These are phyloP conservation scores for Waitea zeae DNA, from an alignment of 1,284 basidiomycete species.

Conservation along the genomic window DNA sequence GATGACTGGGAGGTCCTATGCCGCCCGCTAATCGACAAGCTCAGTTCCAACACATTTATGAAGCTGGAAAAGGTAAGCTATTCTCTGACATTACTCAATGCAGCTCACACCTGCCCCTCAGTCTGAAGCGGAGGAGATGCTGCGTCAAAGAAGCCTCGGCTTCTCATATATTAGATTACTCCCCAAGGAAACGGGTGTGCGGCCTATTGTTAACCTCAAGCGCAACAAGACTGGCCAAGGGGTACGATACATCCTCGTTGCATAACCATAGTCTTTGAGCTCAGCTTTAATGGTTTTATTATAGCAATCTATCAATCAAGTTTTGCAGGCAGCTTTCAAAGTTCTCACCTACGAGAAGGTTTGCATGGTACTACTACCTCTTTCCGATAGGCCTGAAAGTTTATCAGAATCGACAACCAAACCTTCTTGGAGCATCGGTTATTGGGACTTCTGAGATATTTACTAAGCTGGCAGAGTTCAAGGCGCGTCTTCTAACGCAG, in stretches of 20 bases:
- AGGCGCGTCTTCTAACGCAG: conserved; percentile 28
- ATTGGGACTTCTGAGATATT: conserved; percentile 79
- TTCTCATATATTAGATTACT: conserved; percentile 80
- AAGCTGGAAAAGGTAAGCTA: conserved; percentile 34
- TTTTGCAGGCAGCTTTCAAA: conserved; percentile 69
- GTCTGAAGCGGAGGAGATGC: conserved; percentile 45
- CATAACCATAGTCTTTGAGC: too few species aligned
- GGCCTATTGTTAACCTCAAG: conserved; percentile 88
- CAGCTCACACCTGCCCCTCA: conserved; percentile 12
- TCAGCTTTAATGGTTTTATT: too few species aligned
- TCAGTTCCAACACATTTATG: conserved; percentile 51
- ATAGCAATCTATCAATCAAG: conserved; percentile 79
- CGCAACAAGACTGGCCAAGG: conserved; percentile 28
- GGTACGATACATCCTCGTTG: conserved; percentile 10
- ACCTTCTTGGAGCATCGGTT: conserved; percentile 62
- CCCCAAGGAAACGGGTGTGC: conserved; percentile 88
- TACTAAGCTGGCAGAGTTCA: conserved; percentile 52
- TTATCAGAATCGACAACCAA: conserved; percentile 25
- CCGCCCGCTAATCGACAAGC: conserved; percentile 57
- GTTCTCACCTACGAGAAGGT: conserved; percentile 82
- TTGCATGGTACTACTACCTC: not conserved
- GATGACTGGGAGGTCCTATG: conserved; percentile 87
- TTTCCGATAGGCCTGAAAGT: not conserved
- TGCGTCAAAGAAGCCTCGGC: conserved; percentile 54
- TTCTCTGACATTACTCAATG: not conserved